Evolutionary conservation across 768 basidiomycete species (phyloP), one percentile per base, ranked within the genome.

Genomic region (Leccinum truebloodii): DNA sequence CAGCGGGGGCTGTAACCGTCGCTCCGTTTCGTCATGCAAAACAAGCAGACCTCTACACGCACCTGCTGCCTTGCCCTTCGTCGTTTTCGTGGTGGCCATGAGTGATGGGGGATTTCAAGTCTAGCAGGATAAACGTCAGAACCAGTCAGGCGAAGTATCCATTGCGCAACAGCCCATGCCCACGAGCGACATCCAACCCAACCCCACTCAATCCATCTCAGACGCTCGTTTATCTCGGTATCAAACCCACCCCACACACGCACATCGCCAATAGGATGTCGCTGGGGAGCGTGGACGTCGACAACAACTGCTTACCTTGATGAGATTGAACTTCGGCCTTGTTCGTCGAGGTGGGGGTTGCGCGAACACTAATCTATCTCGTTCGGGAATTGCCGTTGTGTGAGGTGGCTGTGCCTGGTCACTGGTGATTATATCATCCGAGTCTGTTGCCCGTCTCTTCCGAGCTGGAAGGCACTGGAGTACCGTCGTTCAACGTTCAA

Each of bases 81-180:
- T 71, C 54, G 82, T 78, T 79, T 90, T 89, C 63, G 87, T 84
- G 57, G 84, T 79, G 77, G 88, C 85, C 88, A 90, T 89, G 76
- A 34, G 20, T 20, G 44, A 20, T n/a, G 6, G 20, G n/a, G 59
- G 39, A 46, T 62, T 48, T 22, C 35, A 16, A 41, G 65, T 66
- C 68, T 72, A 48, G 20, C 9, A 48, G 18, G 13, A 44, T 65
- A 22, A 71, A 61, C 50, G 60, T 24, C 22, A 55, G 6, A 34
- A 37, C n/a, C n/a, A 6, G 24, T 13, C 8, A 5, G 12, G n/a
- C 0, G 14, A 39, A 10, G 34, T 8, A 28, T 24, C 51, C 32
- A 37, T 37, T 35, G 49, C 57, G 8, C n/a, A 9, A 30, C 22
- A 32, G 4, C 35, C 28, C 14, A 16, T 30, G n/a, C 44, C 51